Conservation (phyloP, 2,329 filamentous ascomycete species). For the Penicillium expansum region DNA sequence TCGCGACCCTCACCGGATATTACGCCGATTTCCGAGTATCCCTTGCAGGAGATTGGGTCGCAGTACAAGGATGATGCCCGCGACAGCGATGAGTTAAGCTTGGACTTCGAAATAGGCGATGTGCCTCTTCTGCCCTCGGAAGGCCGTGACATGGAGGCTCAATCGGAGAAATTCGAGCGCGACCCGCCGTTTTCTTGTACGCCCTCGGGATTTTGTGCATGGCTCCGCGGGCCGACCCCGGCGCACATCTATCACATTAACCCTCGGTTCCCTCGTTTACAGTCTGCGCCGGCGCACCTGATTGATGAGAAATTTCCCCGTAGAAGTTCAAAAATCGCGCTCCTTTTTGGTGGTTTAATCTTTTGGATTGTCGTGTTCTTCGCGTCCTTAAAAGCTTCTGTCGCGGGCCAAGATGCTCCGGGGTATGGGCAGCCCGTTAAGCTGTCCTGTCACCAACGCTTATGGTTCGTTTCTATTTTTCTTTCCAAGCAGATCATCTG, state of each 20-base stretch:
- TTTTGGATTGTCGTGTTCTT: slow-evolving; percentile 38
- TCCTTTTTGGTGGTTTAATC: slow-evolving; percentile 27
- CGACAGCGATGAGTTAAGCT: slow-evolving; percentile 12
- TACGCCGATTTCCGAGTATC: not conserved
- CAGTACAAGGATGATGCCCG: slow-evolving; percentile 10
- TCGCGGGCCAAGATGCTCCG: slow-evolving; percentile 29
- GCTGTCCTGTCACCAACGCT: slow-evolving; percentile 33
- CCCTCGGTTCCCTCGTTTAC: slow-evolving; percentile 33
- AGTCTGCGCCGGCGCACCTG: slow-evolving; percentile 34
- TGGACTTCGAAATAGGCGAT: slow-evolving; percentile 21
- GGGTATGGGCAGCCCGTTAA: slow-evolving; percentile 37
- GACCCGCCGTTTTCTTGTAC: slow-evolving; percentile 26
- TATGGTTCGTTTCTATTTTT: slow-evolving; percentile 43
- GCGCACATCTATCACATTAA: slow-evolving; percentile 35
- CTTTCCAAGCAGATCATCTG: not conserved
- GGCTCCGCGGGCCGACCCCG: slow-evolving; percentile 33
- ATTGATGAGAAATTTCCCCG: slow-evolving; percentile 31
- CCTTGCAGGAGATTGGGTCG: slow-evolving; percentile 2
- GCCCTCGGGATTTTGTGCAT: slow-evolving; percentile 23
- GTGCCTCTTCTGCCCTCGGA: slow-evolving; percentile 19
- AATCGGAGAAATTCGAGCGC: not conserved
- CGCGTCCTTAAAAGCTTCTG: slow-evolving; percentile 30
- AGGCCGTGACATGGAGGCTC: not conserved
- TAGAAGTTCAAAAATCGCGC: slow-evolving; percentile 21
- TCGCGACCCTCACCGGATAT: slow-evolving; percentile 1